A percentile compares a stretch with the other conserved stretches of the same genome.
Conservation (phyloP, 495 filamentous ascomycete genomes). For the Elaphomyces granulatus region DNA sequence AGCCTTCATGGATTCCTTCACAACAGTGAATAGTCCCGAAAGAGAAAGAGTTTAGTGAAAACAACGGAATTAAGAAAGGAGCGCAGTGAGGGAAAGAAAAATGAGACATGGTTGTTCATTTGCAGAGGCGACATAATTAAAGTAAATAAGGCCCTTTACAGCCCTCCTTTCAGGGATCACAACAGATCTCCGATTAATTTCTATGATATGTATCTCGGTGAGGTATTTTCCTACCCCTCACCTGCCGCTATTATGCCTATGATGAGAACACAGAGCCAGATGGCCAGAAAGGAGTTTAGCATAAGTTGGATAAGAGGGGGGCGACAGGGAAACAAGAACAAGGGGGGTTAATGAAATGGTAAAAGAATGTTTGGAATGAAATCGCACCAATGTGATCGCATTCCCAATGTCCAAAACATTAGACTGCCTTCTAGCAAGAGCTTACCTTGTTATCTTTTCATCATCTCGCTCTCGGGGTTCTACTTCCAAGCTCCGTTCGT, state of each 20-base stretch:
- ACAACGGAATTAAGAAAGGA: slow-evolving; percentile 14
- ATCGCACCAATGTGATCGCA: not conserved
- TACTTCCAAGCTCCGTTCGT: slow-evolving; percentile 80
- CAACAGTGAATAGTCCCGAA: slow-evolving; percentile 5
- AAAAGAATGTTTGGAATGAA: not conserved
- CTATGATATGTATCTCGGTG: too few species aligned
- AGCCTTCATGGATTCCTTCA: slow-evolving; percentile 5
- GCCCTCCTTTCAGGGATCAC: too few species aligned
- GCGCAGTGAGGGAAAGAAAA: slow-evolving; percentile 9
- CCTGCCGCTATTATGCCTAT: too few species aligned
- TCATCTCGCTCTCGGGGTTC: slow-evolving; percentile 94
- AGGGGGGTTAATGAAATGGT: slow-evolving; percentile 3
- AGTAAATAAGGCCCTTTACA: too few species aligned
- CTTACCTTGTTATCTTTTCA: slow-evolving; percentile 75
- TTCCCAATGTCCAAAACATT: not conserved
- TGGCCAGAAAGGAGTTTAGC: too few species aligned
- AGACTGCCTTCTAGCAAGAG: not conserved
- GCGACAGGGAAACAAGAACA: slow-evolving; percentile 5
- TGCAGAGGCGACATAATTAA: too few species aligned
- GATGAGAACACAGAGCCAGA: too few species aligned
- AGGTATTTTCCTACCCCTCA: too few species aligned
- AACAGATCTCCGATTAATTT: too few species aligned
- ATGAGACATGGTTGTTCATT: slow-evolving; percentile 9
- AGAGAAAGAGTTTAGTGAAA: slow-evolving; percentile 13
- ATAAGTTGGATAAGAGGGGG: slow-evolving; percentile 2